These are phyloP conservation scores for Tephrocybe sp. DNA, from an alignment of 768 basidiomycete species.

Conservation along the genomic window DNA sequence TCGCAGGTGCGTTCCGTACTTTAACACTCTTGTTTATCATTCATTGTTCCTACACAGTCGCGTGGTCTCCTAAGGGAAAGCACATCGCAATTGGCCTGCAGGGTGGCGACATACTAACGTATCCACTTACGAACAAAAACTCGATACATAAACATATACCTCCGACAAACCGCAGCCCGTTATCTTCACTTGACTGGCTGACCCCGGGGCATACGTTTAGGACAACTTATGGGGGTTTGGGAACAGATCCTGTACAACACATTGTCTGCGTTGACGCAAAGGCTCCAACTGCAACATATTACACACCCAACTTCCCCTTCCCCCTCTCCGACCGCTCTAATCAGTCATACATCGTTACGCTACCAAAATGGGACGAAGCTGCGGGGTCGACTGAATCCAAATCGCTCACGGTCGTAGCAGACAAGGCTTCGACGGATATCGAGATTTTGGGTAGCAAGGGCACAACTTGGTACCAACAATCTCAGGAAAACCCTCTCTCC, in stretches of 20 bases:
- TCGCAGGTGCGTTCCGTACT: conserved; percentile 57
- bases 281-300: conserved; percentile 35
- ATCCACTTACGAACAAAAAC: conserved; percentile 52
- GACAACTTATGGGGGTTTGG: conserved; percentile 51
- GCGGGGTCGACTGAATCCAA: conserved; percentile 33
- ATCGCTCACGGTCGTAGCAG: conserved; percentile 43
- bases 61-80: conserved; percentile 87
- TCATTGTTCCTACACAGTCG: conserved; percentile 44
- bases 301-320: conserved; percentile 41
- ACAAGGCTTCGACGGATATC: conserved; percentile 43
- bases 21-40: conserved; percentile 3
- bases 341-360: conserved; percentile 32
- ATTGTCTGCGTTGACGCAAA: conserved; percentile 43
- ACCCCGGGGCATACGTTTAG: conserved; percentile 66
- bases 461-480: conserved; percentile 46
- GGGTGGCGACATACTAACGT: conserved; percentile 69
- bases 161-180: conserved; percentile 44
- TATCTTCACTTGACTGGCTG: conserved; percentile 64
- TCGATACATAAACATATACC: conserved; percentile 61
- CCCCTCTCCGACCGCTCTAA: conserved; percentile 35
- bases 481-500: conserved; percentile 50
- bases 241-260: conserved; percentile 38
- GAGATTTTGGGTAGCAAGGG: conserved; percentile 43
- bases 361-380: conserved; percentile 50
- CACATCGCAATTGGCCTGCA: conserved; percentile 75